phyloP scores from a whole-genome alignment of 163 green algal species.

The Coccomyxa subellipsoidea region DNA sequence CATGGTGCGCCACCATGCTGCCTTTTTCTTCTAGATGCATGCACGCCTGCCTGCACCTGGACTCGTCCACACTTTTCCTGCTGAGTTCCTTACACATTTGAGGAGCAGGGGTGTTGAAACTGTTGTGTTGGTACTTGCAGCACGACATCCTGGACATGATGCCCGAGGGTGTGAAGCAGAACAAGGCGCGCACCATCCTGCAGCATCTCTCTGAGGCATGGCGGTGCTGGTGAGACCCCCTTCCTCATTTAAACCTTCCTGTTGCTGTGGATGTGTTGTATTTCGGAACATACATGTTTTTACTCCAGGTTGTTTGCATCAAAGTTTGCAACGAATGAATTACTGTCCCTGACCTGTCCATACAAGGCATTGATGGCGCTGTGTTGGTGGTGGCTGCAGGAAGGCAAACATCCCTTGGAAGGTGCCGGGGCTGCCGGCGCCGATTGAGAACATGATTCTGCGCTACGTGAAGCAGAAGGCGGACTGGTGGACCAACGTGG shows the following conservation, averaged over 20 bases:
- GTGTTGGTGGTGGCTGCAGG: constrained; percentile 26
- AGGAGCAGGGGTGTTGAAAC: not conserved
- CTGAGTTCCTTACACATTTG: too few relatives aligned
- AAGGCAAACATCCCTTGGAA: constrained; percentile 99
- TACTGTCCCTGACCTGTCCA: not conserved
- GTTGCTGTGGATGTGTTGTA: not conserved
- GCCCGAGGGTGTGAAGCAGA: constrained; percentile 97
- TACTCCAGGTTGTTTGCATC: not conserved
- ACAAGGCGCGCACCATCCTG: constrained; percentile 98
- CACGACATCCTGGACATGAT: constrained; percentile 99
- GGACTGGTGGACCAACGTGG: constrained; percentile 97
- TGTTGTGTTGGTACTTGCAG: not conserved
- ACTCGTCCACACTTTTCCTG: too few relatives aligned
- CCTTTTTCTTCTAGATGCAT: not conserved
- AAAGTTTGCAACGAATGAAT: not conserved
- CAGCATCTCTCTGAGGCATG: constrained; percentile 99
- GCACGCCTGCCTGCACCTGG: not conserved
- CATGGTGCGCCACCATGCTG: constrained; percentile 53
- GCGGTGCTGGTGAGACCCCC: constrained; percentile 71
- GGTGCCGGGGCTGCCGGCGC: constrained; percentile 94
- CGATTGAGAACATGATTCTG: constrained; percentile 99
- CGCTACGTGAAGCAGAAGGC: constrained; percentile 99
- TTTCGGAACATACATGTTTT: not conserved
- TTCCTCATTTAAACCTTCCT: not conserved
- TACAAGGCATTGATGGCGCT: not conserved